Percentiles rank a stretch among this genome's conserved stretches.
These are phyloP conservation scores for Lachnellula subtilissima DNA, from an alignment of 2,329 filamentous ascomycete genomes.

Conservation along the genomic window DNA sequence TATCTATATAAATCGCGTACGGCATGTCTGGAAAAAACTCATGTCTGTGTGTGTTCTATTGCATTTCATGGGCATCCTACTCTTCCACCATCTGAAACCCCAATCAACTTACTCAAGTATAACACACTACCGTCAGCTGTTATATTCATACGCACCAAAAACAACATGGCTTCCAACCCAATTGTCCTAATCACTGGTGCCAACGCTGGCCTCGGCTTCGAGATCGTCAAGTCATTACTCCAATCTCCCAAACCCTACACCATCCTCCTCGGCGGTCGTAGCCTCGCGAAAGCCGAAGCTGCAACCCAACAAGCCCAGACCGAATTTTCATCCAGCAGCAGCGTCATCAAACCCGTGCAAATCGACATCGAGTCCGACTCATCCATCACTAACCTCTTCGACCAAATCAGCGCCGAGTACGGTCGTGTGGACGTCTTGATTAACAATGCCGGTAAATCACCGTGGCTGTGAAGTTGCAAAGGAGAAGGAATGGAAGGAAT, in stretches of 20 bases:
- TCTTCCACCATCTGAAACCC: too few species aligned
- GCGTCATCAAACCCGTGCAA: conserved; percentile 21
- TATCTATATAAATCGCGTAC: too few species aligned
- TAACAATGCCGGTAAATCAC: conserved; percentile 30
- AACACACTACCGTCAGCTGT: too few species aligned
- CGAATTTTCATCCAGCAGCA: conserved; percentile 32
- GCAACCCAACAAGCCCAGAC: conserved; percentile 33
- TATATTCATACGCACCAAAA: too few species aligned
- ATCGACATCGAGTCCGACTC: conserved; percentile 32
- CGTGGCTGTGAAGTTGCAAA: background rate
- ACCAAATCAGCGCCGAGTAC: conserved; percentile 24
- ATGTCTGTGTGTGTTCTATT: too few species aligned
- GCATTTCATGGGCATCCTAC: too few species aligned
- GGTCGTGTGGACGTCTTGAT: conserved; percentile 33
- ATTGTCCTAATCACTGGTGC: conserved; percentile 36
- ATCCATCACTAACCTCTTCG: conserved; percentile 30
- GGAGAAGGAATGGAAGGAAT: background rate
- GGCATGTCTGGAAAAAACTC: too few species aligned
- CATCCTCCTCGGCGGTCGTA: conserved; percentile 41
- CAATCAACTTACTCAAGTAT: too few species aligned
- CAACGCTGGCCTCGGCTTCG: conserved; percentile 39
- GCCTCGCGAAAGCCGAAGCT: conserved; percentile 36
- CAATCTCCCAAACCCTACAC: conserved; percentile 17
- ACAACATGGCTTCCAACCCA: conserved; percentile 2
- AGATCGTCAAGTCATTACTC: conserved; percentile 29